A percentile compares a stretch with the other conserved stretches of the same genome.
phyloP scores from a whole-genome alignment of 2,329 filamentous ascomycete genomes.

The Aureobasidium melanogenum region DNA sequence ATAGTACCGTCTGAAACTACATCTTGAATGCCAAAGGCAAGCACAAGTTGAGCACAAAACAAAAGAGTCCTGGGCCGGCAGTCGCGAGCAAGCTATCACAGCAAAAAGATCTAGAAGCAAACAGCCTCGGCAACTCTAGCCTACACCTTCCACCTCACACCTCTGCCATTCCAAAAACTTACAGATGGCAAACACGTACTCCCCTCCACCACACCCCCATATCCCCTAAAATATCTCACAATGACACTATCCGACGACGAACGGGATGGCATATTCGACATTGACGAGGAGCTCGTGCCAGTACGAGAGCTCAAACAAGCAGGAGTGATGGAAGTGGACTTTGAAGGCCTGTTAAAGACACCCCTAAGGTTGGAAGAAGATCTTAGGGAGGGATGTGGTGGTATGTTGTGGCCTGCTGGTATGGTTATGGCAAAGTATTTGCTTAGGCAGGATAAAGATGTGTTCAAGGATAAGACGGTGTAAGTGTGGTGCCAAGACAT shows the following conservation, averaged over 20 bases:
- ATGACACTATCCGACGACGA: conserved; percentile 10
- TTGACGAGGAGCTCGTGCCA: conserved; percentile 50
- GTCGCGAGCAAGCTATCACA: background rate
- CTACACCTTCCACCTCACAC: background rate
- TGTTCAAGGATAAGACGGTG: conserved; percentile 62
- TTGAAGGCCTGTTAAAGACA: conserved; percentile 61
- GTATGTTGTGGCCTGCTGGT: conserved; percentile 89
- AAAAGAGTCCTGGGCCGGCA: background rate
- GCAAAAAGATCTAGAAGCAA: background rate
- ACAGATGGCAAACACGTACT: background rate
- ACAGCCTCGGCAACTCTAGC: background rate
- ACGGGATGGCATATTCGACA: background rate
- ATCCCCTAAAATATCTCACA: background rate
- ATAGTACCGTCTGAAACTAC: too few species aligned
- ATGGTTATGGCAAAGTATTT: conserved; percentile 82
- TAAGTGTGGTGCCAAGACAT: conserved; percentile 38
- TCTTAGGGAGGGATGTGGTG: conserved; percentile 78
- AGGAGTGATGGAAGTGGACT: conserved; percentile 46
- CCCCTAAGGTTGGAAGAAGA: conserved; percentile 77
- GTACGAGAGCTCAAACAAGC: conserved; percentile 44
- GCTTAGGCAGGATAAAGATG: conserved; percentile 60
- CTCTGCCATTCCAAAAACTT: background rate
- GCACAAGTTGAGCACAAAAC: background rate
- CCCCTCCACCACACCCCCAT: background rate
- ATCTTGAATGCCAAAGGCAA: background rate